These are phyloP conservation scores for Ceratonia siliqua DNA, from an alignment of 306 rosid genomes.

Conservation along the genomic window DNA sequence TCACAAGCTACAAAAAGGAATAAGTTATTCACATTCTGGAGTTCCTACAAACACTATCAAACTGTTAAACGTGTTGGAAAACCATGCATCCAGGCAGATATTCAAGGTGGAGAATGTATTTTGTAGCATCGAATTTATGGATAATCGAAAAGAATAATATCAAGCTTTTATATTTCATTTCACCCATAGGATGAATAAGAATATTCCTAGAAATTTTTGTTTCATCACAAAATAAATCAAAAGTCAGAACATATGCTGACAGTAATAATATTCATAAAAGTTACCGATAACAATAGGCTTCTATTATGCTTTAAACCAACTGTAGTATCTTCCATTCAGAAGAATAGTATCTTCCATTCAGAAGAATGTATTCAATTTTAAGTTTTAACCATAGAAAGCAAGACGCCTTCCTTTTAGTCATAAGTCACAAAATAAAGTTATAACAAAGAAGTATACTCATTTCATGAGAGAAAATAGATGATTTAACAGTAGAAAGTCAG, in stretches of 20 bases:
- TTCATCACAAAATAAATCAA: background rate
- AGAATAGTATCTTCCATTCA: constrained; percentile 19
- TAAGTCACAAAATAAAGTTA: background rate
- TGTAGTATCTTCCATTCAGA: constrained; percentile 8
- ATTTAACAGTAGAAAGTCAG: constrained; percentile 14
- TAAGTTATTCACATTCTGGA: constrained; percentile 15
- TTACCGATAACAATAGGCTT: background rate
- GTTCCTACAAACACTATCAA: background rate
- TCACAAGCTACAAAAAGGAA: constrained; percentile 7
- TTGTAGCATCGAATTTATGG: no score
- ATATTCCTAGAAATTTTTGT: constrained; percentile 3
- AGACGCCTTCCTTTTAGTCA: background rate
- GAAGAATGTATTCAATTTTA: background rate
- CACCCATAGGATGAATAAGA: background rate
- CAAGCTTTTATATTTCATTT: constrained; percentile 6
- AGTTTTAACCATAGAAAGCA: background rate
- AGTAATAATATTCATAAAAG: background rate
- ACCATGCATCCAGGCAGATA: background rate
- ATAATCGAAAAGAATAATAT: background rate
- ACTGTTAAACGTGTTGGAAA: background rate
- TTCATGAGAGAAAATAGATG: background rate
- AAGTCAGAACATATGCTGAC: background rate
- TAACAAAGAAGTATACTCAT: background rate
- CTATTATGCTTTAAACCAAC: background rate
- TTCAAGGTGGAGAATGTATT: background rate